Evolutionary conservation across 1,139 yeast genomes (phyloP).

Genomic region (Suhomyces coccinellae): DNA sequence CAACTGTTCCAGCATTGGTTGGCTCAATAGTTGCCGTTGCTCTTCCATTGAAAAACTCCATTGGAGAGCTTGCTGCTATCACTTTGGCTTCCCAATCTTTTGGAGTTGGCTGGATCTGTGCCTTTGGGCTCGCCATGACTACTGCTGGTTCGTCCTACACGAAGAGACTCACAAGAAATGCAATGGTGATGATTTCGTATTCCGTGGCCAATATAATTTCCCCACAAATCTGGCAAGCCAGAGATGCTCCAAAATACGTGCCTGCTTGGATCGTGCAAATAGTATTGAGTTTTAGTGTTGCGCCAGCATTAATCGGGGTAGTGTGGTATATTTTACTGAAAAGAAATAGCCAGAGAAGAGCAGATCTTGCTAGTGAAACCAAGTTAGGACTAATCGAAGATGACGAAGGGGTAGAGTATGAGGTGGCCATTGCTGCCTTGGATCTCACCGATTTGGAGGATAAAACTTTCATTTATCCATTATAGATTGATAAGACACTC

Average conservation of each 20-base stretch:
- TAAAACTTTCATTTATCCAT: conserved; percentile 44
- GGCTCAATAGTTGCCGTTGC: conserved; percentile 48
- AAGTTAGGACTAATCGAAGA: conserved; percentile 26
- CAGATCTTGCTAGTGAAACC: conserved; percentile 5
- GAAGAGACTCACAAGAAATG: conserved; percentile 26
- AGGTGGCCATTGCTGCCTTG: conserved; percentile 39
- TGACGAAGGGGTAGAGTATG: conserved; percentile 29
- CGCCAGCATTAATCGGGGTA: conserved; percentile 38
- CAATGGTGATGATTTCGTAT: conserved; percentile 24
- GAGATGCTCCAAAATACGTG: conserved; percentile 24
- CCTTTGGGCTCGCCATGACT: conserved; percentile 24
- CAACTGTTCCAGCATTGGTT: conserved; percentile 41
- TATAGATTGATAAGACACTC: too few relatives aligned
- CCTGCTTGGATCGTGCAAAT: conserved; percentile 58
- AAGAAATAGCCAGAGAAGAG: conserved; percentile 38
- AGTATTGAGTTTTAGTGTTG: conserved; percentile 43
- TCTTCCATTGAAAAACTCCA: conserved; percentile 39
- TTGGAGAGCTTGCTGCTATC: conserved; percentile 41
- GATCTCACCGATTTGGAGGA: conserved; percentile 52
- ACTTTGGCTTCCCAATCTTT: conserved; percentile 23
- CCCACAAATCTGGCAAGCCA: conserved; percentile 27
- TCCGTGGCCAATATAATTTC: conserved; percentile 30
- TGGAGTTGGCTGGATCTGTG: conserved; percentile 25
- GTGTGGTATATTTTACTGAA: conserved; percentile 38
- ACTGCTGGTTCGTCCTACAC: conserved; percentile 30